A percentile compares a stretch with the other conserved stretches of the same genome.
Conservation (phyloP, 352 stramenopile genomes). For the Pythium sp. region DNA sequence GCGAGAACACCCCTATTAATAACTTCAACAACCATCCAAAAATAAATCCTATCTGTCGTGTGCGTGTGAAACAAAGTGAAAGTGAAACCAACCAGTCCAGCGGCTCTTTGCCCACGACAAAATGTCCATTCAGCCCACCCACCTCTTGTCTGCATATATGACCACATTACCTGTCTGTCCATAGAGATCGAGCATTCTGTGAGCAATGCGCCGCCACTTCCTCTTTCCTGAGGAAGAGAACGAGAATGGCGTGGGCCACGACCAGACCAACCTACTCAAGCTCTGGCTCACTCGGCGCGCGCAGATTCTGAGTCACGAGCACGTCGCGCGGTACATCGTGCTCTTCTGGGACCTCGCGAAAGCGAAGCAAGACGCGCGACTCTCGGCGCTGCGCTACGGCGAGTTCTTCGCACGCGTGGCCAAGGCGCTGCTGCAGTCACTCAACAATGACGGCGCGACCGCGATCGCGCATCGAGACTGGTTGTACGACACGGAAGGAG, state of each 20-base stretch:
- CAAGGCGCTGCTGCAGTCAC: constrained; percentile 52
- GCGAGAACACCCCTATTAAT: constrained; percentile 3
- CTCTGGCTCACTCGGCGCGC: constrained; percentile 53
- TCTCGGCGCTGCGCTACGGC: constrained; percentile 39
- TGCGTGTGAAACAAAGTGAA: background rate
- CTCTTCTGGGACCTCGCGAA: constrained; percentile 71
- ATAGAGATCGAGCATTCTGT: background rate
- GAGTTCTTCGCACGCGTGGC: constrained; percentile 61
- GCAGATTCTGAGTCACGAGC: constrained; percentile 30
- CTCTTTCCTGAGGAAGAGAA: constrained; percentile 57
- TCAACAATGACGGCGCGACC: constrained; percentile 34
- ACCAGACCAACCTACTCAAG: constrained; percentile 41
- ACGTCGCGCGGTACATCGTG: constrained; percentile 31
- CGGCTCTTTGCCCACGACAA: background rate
- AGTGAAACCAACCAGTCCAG: background rate
- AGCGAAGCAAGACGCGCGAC: constrained; percentile 17
- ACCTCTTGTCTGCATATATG: background rate
- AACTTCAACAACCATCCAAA: background rate
- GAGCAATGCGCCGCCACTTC: constrained; percentile 57
- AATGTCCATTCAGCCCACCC: too few species aligned
- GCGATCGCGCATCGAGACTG: constrained; percentile 53
- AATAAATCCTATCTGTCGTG: background rate
- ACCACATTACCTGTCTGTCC: background rate
- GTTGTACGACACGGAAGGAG: constrained; percentile 60
- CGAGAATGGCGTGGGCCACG: constrained; percentile 62